phyloP scores from a whole-genome alignment of 805 yeast genomes.

The Brettanomyces naardenensis region DNA sequence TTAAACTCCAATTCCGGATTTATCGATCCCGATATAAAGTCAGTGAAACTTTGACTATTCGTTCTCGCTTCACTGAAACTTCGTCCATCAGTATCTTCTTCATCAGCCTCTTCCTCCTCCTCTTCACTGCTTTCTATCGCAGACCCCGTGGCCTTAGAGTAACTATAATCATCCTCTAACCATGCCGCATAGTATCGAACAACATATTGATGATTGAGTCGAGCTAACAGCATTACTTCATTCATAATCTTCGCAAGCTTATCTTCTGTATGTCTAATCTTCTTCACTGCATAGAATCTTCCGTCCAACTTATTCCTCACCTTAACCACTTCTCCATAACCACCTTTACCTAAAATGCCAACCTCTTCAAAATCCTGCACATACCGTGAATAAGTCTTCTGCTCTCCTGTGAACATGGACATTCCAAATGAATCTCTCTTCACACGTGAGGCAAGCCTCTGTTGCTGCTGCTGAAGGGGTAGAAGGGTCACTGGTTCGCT shows the following conservation, averaged over 20 bases:
- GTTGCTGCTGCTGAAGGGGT: conserved; percentile 4
- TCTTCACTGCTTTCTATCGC: conserved; percentile 24
- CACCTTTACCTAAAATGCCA: conserved; percentile 87
- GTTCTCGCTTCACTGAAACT: conserved; percentile 19
- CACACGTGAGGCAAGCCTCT: conserved; percentile 1
- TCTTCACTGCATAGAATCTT: conserved; percentile 88
- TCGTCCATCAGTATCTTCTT: conserved; percentile 21
- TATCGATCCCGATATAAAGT: conserved; percentile 60
- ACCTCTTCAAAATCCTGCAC: conserved; percentile 93
- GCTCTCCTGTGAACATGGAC: conserved; percentile 12
- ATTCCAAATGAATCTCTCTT: conserved; percentile 25
- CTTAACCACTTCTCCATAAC: conserved; percentile 97
- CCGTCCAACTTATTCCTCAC: conserved; percentile 93
- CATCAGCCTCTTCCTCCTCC: conserved; percentile 24
- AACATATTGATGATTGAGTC: conserved; percentile 91
- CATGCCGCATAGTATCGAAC: conserved; percentile 96
- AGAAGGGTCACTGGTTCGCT: conserved; percentile 10
- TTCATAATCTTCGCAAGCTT: conserved; percentile 74
- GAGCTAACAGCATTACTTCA: conserved; percentile 86
- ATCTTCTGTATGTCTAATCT: conserved; percentile 75
- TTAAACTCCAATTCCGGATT: conserved; percentile 51
- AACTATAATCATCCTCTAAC: conserved; percentile 66
- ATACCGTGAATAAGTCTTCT: conserved; percentile 54
- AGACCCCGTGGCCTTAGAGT: conserved; percentile 7
- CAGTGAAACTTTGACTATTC: conserved; percentile 37